Evolutionary conservation across 1,284 basidiomycete genomes (phyloP), one percentile per base, ranked within the genome.

Genomic region (Hortiboletus rubellus): DNA sequence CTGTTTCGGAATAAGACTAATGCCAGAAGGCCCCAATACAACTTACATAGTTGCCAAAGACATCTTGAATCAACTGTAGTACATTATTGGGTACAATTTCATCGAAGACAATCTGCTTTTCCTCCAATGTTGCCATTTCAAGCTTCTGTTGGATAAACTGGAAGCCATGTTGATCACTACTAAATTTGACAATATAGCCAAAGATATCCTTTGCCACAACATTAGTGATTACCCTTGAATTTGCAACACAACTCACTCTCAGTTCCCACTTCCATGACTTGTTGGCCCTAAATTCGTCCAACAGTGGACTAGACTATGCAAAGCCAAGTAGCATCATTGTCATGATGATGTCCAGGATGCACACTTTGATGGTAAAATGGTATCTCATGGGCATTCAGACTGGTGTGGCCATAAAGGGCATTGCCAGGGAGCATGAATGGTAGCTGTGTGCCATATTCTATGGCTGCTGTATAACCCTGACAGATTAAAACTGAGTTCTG

Each of bases 1-100:
- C 92, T 94, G 14, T 30, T 10, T 14, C 36, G 34, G 12, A 12
- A 34, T 74, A 31, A 69, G 57, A 52, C 11, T 9, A 22, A 7
- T 18, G 38, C n/a, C 36, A 38, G 27, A 43, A 38, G 3, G 42
- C 17, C 27, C 24, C 27, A 3, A 5, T 27, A 57, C 33, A 18
- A 74, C 85, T 63, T 66, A 92, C 87, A 77, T 98, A 99, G 79
- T 99, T 99, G 57, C 96, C 96, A 71, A 98, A 99, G 43, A 98
- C 94, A 69, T 98, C 95, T 63, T 90, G 90, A 69, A 96, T 92
- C 54, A 99, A 81, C 60, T 87, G 83, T 48, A 93, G 75, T 3
- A 89, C 82, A 67, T 88, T 86, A 45, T 80, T 72, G 12, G 94
- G 92, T 44, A 93, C 81, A 62, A 98, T 91, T 76, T 99, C 97